Evolutionary conservation across 495 filamentous ascomycete species (phyloP), one percentile per base, ranked within the genome.

Genomic region (Tuber umbilicatum): DNA sequence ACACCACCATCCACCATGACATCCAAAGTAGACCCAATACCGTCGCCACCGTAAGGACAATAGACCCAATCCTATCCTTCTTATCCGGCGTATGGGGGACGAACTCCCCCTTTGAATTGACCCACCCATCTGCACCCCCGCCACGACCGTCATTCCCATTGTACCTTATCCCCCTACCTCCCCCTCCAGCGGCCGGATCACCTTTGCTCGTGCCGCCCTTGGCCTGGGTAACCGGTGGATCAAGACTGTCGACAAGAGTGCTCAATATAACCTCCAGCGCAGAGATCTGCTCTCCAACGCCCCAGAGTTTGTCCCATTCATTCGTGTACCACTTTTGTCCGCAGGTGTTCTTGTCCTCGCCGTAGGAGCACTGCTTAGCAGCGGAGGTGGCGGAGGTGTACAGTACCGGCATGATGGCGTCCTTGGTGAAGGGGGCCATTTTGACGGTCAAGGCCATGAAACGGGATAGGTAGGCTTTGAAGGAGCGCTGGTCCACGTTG

Each of bases 191-290:
- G 7, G 84, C 85, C 0, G 91, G 88, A 79, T 95, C 84, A 1
- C 93, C 93, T 69, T 85, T 84, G 80, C 93, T 94, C 7, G 90
- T 93, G 3, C 93, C 93, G 14, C 93, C 93, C 0, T 86, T 87
- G n/a, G 85, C 80, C 41, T 88, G 84, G 3, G 90, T 93, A 12
- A 92, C 87, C 0, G 91, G 92, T 0, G 85, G 79, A 0, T 73
- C 27, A 0, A 85, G 84, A 47, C 84, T 69, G n/a, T 82, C 43
- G 74, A 90, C 87, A 73, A 89, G 83, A 76, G 87, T 89, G 60
- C 88, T 87, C 70, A 90, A 85, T 4, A 93, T 86, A 27, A 92
- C 86, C 74, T 90, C 88, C 80, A 94, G 85, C 2, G 89, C 90
- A 7, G 87, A 87, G 87, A 94, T 89, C 80, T 92, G 88, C 83